Base-by-base conservation (phyloP, 331 rosid genomes). In the Quercus phellos region DNA sequence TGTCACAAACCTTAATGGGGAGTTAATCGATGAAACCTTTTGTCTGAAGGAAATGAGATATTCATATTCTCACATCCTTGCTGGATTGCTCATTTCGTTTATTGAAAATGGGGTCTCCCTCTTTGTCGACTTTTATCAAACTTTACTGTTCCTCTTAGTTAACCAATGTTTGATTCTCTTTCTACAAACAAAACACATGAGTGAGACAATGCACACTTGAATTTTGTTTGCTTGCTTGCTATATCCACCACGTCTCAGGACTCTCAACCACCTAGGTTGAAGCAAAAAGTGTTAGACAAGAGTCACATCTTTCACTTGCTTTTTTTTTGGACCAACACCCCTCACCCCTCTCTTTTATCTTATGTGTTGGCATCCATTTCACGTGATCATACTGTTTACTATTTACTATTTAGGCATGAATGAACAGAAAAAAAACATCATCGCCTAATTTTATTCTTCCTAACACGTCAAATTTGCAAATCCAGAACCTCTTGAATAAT, bases 341-440 rank as follows among this genome's bases (percentile, higher is more conserved):
- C 4, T 10, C 53, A 46, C 16, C 13, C 4, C 53, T 13, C 53
- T 46, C 53, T 46, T 55, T 30, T 64, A 0, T 38, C 11, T 5
- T 9, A 64, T 16, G 46, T 4, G 19, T 30, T 64, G 46, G 70
- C 32, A 34, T 24, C 29, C 10, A 10, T 3, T n/a, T 5, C 74
- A 64, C 63, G 13, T 38, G 42, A 18, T 43, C 4, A 4, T 19
- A 24, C 72, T 32, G 32, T 38, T 54, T 55, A 51, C 86, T 69
- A 60, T 38, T 54, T 55, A 51, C 83, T 78, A 68, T 74, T 16
- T 69, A 59, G 1, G 80, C 86, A 74, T 75, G 83, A 83, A 42
- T 63, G 55, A 78, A 83, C 69, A 78, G 74, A 54, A 11, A 66
- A 11, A 9, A 58, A 1, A 1, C 66, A 22, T 58, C 22, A 12